Evolutionary conservation across 306 rosid species (phyloP).

Genomic region (Vachellia collinsii): DNA sequence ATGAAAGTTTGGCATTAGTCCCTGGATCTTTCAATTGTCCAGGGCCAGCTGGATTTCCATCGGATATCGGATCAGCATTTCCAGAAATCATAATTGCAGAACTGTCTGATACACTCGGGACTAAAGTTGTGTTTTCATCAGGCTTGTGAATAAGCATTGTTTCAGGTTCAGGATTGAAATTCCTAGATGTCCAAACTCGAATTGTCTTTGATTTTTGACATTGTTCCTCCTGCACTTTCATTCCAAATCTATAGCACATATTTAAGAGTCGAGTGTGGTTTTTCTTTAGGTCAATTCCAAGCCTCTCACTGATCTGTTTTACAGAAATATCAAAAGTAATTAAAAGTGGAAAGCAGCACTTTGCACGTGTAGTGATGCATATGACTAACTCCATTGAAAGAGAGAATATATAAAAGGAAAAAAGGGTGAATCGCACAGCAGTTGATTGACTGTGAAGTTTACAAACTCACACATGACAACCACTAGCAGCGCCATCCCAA

Average conservation of each 20-base stretch:
- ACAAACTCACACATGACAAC: not conserved
- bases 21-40: conserved; percentile 39
- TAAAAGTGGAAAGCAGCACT: conserved; percentile 27
- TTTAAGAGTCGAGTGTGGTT: conserved; percentile 60
- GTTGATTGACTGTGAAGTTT: conserved; percentile 20
- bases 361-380: conserved; percentile 30
- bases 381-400: conserved; percentile 6
- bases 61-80: conserved; percentile 38
- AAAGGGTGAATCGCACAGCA: conserved; percentile 1
- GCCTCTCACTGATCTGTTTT: conserved; percentile 70
- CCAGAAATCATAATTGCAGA: conserved; percentile 41
- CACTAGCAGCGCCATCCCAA: not conserved
- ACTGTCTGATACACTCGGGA: conserved; percentile 38
- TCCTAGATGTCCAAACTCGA: conserved; percentile 77
- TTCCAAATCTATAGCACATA: conserved; percentile 76
- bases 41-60: conserved; percentile 38
- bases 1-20: conserved; percentile 43
- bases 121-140: conserved; percentile 45
- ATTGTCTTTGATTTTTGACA: conserved; percentile 55
- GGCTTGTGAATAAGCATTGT: conserved; percentile 42
- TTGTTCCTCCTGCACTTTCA: conserved; percentile 73
- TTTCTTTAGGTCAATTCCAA: conserved; percentile 80
- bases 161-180: conserved; percentile 59
- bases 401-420: not conserved
- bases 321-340: conserved; percentile 36